Percentiles rank a stretch among this genome's conserved stretches.
These are phyloP conservation scores for Fusarium begoniae DNA, from an alignment of 2,329 filamentous ascomycete genomes.

Conservation along the genomic window DNA sequence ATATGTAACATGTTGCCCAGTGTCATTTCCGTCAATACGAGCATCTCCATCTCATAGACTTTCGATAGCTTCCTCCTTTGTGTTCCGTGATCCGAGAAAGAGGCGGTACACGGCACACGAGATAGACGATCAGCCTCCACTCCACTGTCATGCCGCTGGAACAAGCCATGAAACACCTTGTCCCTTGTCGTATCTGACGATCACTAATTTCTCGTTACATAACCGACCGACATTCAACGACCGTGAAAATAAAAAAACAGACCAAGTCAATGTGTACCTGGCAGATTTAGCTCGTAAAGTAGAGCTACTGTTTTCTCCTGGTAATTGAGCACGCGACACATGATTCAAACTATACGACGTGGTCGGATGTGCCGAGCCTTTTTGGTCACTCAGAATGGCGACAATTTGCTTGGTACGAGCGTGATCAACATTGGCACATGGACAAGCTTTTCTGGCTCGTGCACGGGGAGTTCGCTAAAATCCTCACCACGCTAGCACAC, in stretches of 20 bases:
- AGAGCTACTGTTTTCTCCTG: not conserved
- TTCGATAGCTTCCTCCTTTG: not conserved
- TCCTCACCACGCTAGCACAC: not conserved
- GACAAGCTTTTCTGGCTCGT: constrained; percentile 4
- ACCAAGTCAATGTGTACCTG: not conserved
- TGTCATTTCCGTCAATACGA: constrained; percentile 24
- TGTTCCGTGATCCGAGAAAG: not conserved
- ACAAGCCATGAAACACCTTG: not conserved
- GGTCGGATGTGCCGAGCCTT: constrained; percentile 15
- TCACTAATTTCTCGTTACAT: constrained; percentile 7
- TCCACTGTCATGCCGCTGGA: not conserved
- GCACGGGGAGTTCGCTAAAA: not conserved
- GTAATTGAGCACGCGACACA: constrained; percentile 22
- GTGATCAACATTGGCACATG: not conserved
- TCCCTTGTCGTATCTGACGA: constrained; percentile 11
- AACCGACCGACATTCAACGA: not conserved
- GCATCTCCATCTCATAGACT: not conserved
- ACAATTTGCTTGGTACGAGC: not conserved
- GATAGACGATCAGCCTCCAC: constrained; percentile 7
- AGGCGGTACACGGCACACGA: not conserved
- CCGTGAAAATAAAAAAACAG: not conserved
- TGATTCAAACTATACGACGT: not conserved
- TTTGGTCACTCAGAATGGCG: not conserved
- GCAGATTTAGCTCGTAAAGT: not conserved
- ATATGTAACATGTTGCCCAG: not conserved